Conservation (phyloP, 2,329 filamentous ascomycete genomes). For the Pezicula neosporulosa region DNA sequence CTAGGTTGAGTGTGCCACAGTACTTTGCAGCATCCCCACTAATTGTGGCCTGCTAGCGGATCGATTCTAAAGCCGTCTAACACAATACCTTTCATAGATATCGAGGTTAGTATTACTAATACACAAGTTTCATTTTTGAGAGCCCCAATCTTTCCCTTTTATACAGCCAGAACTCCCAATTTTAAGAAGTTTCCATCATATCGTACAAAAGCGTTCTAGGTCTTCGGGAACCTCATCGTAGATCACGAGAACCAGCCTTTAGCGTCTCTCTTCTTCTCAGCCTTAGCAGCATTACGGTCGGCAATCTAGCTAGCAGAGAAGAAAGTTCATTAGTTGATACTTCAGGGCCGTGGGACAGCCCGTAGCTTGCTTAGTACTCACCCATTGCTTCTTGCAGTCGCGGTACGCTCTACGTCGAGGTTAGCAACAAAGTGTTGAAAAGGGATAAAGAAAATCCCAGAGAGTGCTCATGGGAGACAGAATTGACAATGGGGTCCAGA, state of each 20-base stretch:
- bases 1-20: too few relatives aligned
- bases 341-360: background rate
- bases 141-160: too few relatives aligned
- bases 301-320: background rate
- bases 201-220: too few relatives aligned
- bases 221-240: too few relatives aligned
- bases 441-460: background rate
- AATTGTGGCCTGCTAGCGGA: too few relatives aligned
- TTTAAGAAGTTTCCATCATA: too few relatives aligned
- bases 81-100: too few relatives aligned
- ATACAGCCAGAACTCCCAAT: too few relatives aligned
- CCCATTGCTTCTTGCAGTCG: conserved; percentile 94
- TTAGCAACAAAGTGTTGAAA: background rate
- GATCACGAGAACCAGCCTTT: conserved; percentile 24
- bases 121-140: too few relatives aligned
- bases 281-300: conserved; percentile 26
- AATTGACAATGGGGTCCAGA: background rate
- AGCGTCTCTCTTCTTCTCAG: conserved; percentile 39
- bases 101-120: too few relatives aligned
- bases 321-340: background rate
- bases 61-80: too few relatives aligned
- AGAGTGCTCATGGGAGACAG: background rate
- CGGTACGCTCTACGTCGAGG: conserved; percentile 70
- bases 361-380: conserved; percentile 38
- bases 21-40: too few relatives aligned